phyloP scores from a whole-genome alignment of 2,329 filamentous ascomycete genomes.

The Fonsecaea erecta region DNA sequence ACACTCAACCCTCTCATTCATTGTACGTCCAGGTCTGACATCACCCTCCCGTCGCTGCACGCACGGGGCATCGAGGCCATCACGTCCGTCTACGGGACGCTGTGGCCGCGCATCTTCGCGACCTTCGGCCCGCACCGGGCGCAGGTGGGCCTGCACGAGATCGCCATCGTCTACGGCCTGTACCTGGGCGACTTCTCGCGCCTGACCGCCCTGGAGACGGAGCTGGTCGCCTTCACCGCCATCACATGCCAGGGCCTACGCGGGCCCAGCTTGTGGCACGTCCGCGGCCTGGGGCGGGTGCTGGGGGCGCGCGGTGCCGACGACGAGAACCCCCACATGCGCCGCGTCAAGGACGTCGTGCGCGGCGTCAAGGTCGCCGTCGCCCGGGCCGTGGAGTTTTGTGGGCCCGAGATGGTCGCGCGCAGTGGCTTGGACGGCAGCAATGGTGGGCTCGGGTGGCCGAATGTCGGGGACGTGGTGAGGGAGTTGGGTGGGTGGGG shows the following conservation, averaged over 20 bases:
- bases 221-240: constrained; percentile 50
- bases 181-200: constrained; percentile 52
- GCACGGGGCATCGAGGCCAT: constrained; percentile 41
- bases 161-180: constrained; percentile 71
- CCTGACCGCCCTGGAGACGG: constrained; percentile 50
- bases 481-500: constrained; percentile 37
- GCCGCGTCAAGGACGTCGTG: constrained; percentile 34
- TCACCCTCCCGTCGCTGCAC: constrained; percentile 37
- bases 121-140: constrained; percentile 41
- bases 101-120: constrained; percentile 40
- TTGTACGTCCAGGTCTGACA: constrained; percentile 32
- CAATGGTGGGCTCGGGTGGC: constrained; percentile 29
- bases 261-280: constrained; percentile 52
- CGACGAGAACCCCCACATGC: constrained; percentile 24
- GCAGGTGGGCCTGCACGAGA: constrained; percentile 72
- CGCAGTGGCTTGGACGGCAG: constrained; percentile 29
- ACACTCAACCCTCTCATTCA: too few species aligned
- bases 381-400: constrained; percentile 32
- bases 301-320: constrained; percentile 35
- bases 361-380: constrained; percentile 32
- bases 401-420: constrained; percentile 31
- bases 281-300: constrained; percentile 50
- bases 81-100: constrained; percentile 41
- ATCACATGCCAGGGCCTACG: constrained; percentile 53
- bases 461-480: constrained; percentile 37